phyloP scores from a whole-genome alignment of 1,284 basidiomycete species.

The Ceratorhiza oryzae-sativae region DNA sequence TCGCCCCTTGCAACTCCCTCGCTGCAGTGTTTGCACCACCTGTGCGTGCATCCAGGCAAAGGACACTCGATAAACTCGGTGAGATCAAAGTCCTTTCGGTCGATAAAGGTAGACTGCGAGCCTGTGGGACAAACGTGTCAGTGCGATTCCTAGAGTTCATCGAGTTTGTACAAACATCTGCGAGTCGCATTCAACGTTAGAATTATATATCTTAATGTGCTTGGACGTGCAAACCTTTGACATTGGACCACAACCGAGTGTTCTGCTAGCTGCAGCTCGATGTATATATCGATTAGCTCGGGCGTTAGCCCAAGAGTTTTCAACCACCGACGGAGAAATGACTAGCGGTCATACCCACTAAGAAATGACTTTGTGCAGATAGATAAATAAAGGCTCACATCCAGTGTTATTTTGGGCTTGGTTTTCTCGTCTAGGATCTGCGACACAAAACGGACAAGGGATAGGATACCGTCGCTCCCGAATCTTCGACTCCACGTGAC shows the following conservation, averaged over 20 bases:
- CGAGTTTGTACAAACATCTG: conserved; percentile 21
- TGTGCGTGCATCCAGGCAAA: conserved; percentile 30
- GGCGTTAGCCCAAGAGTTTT: conserved; percentile 60
- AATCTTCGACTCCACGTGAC: conserved; percentile 58
- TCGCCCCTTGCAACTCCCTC: conserved; percentile 25
- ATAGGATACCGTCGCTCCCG: conserved; percentile 65
- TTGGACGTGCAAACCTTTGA: conserved; percentile 53
- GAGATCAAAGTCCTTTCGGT: conserved; percentile 38
- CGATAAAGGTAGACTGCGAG: conserved; percentile 36
- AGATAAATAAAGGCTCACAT: conserved; percentile 49
- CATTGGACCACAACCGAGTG: conserved; percentile 64
- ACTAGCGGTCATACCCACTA: neutral
- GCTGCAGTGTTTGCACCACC: conserved; percentile 42
- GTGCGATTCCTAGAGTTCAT: neutral
- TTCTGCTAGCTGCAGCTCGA: conserved; percentile 62
- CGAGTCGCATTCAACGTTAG: neutral
- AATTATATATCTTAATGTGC: too few species aligned
- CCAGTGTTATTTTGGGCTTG: conserved; percentile 46
- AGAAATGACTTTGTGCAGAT: neutral
- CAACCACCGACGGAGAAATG: conserved; percentile 45
- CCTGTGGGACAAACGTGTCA: conserved; percentile 1
- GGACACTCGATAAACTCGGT: conserved; percentile 40
- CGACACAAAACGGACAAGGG: conserved; percentile 62
- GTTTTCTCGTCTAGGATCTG: neutral
- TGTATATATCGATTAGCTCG: conserved; percentile 56